Evolutionary conservation across 2,329 filamentous ascomycete species (phyloP), one percentile per base, ranked within the genome.

Genomic region (Diplodia mutila): DNA sequence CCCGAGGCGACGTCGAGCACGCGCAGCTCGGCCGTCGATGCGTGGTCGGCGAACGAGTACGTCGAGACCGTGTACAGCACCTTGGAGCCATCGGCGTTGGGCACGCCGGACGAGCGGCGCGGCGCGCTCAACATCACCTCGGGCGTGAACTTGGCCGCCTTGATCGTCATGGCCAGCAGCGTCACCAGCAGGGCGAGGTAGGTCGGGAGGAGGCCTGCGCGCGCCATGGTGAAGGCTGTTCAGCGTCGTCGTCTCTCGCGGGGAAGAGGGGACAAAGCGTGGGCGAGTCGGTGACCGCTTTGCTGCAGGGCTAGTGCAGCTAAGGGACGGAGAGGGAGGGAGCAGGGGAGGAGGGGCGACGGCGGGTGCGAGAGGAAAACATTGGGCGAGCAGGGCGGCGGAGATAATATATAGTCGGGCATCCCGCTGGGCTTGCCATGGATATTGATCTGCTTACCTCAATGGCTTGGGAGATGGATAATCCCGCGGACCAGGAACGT

Each of bases 11-110:
- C 84, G 72, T 94, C 88, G 49, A 97, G 81, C 29, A 94, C 78
- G 21, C 89, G 87, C 71, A 91, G 89, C 80, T 93, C 89, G 69
- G 83, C 85, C 5, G 85, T 86, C 75, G 90, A 90, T 55, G 84
- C 84, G 75, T 96, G 92, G 0, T 87, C 85, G 48, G 90, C 84
- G 78, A 97, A 97, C 5, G 89, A 94, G 78, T 97, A 97, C 1
- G 89, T 88, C 0, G 90, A 91, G 18, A 89, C 86, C 51, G 87
- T 88, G 75, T 90, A 93, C 32, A 93, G 79, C 55, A 90, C 83
- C 68, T 86, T 82, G 65, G 86, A 87, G 52, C 90, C 90, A 64
- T 86, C 83, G 46, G 83, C 77, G 76, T 93, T 94, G n/a, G 91
- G 91, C 0, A 87, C 78, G 57, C 88, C 91, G 18, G 87, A 77